Conservation (phyloP, 345 rosid species). For the Gossypium sturtianum region DNA sequence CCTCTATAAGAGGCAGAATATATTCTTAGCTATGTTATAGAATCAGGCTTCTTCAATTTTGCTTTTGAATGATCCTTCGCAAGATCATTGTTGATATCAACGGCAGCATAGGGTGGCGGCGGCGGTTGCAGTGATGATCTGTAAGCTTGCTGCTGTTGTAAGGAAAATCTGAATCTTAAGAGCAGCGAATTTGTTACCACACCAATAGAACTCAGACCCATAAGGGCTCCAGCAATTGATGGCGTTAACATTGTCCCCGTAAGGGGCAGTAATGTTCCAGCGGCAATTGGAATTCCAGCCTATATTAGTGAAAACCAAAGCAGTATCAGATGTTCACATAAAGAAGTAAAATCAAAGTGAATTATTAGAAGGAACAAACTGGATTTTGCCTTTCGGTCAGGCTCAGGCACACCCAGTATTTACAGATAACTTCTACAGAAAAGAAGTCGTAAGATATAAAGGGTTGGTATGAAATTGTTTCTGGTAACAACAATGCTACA, state of each 20-base stretch:
- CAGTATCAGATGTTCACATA: not conserved
- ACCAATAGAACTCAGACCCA: constrained; percentile 95
- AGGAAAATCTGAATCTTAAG: constrained; percentile 56
- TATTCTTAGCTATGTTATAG: not conserved
- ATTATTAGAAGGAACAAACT: not conserved
- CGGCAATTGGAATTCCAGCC: constrained; percentile 94
- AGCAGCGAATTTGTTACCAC: constrained; percentile 89
- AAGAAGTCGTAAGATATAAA: not conserved
- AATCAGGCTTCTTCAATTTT: constrained; percentile 7
- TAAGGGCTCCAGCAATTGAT: constrained; percentile 91
- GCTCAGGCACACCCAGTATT: not conserved
- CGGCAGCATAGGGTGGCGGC: constrained; percentile 2
- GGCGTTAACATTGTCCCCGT: constrained; percentile 91
- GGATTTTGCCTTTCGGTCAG: not conserved
- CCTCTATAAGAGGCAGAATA: not conserved
- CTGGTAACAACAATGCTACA: not conserved
- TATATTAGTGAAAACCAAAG: constrained; percentile 8
- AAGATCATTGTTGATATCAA: not conserved
- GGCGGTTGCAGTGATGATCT: constrained; percentile 6
- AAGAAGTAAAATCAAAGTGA: not conserved
- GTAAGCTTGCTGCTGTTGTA: constrained; percentile 26
- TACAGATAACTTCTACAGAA: not conserved
- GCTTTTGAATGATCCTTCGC: not conserved
- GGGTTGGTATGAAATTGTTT: not conserved
- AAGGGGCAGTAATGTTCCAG: constrained; percentile 74